Evolutionary conservation across 1,284 basidiomycete genomes (phyloP), one percentile per base, ranked within the genome.

Genomic region (Puccinia triticina): DNA sequence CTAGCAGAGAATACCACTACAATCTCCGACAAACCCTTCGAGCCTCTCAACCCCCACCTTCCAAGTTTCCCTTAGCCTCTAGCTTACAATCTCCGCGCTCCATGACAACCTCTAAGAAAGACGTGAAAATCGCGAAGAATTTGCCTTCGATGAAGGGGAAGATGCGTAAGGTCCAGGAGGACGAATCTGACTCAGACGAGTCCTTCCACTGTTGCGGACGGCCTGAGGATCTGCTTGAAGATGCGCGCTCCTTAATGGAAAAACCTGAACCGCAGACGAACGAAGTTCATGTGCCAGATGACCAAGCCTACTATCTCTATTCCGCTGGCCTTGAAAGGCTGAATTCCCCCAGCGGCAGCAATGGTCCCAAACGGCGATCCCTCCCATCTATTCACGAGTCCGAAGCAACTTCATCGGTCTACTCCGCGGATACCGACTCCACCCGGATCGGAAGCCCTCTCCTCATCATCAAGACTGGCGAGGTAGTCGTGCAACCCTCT

Each of bases 141-240:
- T 48, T 69, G 66, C 66, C 40, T 26, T 29, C 66, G 43, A 55
- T 73, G 46, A 73, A 53, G 32, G 29, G 50, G 0, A 73, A 73
- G 32, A 53, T 73, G 48, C 50, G 71, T 16, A 55, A 55, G 7
- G 32, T 53, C n/a, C 40, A 71, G n/a, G 46, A 23, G 59, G 64
- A 66, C n/a, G 64, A 73, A 29, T 73, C 71, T 40, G 71, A 73
- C 71, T 73, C 71, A 5, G 71, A 73, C 71, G 71, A 73, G 14
- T 73, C 71, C 16, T 73, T 73, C 18, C 71, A 73, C n/a, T 73
- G 71, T 73, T 73, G 71, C 50, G 71, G 71, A 10, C 26, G 50
- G 29, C 71, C 71, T 10, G 43, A 73, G 34, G 71, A 73, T 73
- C 71, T 73, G 0, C 18, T 73, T 21, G 34, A 18, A 11, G 71